Base-by-base conservation (phyloP, 2,329 filamentous ascomycete species). In the Pseudogymnoascus sp. region DNA sequence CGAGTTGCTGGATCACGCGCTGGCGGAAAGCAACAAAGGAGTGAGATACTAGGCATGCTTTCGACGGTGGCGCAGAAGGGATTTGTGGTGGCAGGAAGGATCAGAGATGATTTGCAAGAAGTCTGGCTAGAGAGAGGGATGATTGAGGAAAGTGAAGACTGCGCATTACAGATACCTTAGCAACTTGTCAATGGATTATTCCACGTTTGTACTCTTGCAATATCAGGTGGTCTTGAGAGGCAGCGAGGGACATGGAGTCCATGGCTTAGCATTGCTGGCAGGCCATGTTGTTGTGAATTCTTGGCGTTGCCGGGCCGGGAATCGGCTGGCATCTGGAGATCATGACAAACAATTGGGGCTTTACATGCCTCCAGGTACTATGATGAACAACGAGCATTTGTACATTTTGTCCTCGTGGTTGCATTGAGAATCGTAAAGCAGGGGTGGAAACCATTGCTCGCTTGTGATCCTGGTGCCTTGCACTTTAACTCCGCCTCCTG, bases 31-130 rank as follows among this genome's bases (percentile, higher is more conserved):
- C 39, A 41, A 10, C 48, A 69, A 27, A 62, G 60, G 17, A 4
- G 5, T 9, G 6, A 9, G 15, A 65, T 68, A 9, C 4, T 66
- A 6, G 8, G 13, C 4, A 66, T 68, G 63, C 41, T 68, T 35
- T 42, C 58, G 10, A 59, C 64, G 12, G 67, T 68, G 27, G 65
- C 64, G 2, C 58, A 42, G 25, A 64, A 64, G 39, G 64, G 59
- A 38, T 69, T 67, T 60, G 61, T 67, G 31, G 68, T 68, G 44
- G 67, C 68, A 3, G 63, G 62, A n/a, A 64, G 65, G n/a, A 67
- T 69, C 39, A 41, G 61, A 5, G 33, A 36, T 12, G 67, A 67
- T 63, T 36, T 68, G 8, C 58, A 63, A 27, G 35, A 12, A 1
- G 15, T 68, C 4, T 69, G 66, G 66, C 29, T 33, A 17, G 44